These are phyloP conservation scores for Linnemannia zychae DNA, from an alignment of 192 early-diverging fungal genomes.

Conservation along the genomic window DNA sequence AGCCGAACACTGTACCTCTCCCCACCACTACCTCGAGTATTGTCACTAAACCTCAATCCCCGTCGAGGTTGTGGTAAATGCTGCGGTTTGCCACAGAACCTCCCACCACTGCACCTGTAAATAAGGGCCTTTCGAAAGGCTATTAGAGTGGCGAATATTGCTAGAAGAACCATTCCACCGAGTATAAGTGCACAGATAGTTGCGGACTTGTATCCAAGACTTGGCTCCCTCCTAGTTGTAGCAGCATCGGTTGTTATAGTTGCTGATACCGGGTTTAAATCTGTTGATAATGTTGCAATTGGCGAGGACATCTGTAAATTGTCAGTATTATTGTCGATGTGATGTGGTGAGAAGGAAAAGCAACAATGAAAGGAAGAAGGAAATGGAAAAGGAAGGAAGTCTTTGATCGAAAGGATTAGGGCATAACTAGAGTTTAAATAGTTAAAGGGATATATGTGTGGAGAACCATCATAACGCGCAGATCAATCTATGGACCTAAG, in stretches of 20 bases:
- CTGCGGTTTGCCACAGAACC: neutral
- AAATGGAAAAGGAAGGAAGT: too few relatives aligned
- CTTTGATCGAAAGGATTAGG: too few relatives aligned
- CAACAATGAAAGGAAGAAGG: too few relatives aligned
- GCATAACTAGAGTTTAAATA: too few relatives aligned
- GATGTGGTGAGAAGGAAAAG: too few relatives aligned
- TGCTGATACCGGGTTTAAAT: neutral
- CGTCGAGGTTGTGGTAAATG: neutral
- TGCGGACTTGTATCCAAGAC: neutral
- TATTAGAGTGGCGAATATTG: neutral
- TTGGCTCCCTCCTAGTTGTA: neutral
- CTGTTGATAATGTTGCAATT: neutral
- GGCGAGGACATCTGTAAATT: neutral
- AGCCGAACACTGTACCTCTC: neutral
- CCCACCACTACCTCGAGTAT: neutral
- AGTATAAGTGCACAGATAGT: neutral
- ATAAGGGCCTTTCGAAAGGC: neutral
- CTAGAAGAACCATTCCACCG: neutral
- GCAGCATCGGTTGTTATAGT: neutral
- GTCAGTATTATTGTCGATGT: too few relatives aligned
- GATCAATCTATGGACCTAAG: too few relatives aligned
- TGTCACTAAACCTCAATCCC: neutral
- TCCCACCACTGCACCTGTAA: neutral
- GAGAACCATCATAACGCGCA: too few relatives aligned
- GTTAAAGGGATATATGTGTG: too few relatives aligned